phyloP scores from a whole-genome alignment of 371 early-diverging fungal genomes.

The Mucor plumbeus region DNA sequence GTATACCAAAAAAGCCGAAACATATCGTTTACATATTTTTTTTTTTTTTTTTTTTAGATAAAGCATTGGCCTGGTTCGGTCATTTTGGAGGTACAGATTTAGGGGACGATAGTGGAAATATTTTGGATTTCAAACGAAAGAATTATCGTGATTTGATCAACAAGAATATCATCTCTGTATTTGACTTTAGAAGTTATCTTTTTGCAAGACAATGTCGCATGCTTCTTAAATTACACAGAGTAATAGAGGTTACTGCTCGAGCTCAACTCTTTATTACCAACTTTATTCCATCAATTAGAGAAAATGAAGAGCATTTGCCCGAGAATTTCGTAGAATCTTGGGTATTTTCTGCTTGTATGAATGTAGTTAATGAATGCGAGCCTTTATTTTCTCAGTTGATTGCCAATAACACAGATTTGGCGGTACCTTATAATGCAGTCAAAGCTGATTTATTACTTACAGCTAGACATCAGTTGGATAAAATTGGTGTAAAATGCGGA shows the following conservation, averaged over 20 bases:
- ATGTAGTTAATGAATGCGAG: conserved; percentile 79
- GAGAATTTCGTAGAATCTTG: conserved; percentile 77
- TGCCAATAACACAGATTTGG: conserved; percentile 45
- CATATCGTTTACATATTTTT: background rate
- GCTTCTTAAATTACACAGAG: conserved; percentile 69
- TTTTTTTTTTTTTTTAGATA: conserved; percentile 49
- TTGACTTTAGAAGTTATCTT: conserved; percentile 93
- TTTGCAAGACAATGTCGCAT: conserved; percentile 88
- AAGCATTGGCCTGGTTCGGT: conserved; percentile 89
- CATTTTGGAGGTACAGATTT: conserved; percentile 85
- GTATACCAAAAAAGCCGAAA: background rate
- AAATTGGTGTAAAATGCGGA: conserved; percentile 66
- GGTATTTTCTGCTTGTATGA: conserved; percentile 81
- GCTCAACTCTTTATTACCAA: conserved; percentile 76
- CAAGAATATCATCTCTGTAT: conserved; percentile 89
- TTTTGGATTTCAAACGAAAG: conserved; percentile 77
- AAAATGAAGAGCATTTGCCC: conserved; percentile 64
- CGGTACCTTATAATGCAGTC: conserved; percentile 68
- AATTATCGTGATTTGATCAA: conserved; percentile 87
- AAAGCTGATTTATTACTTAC: conserved; percentile 80
- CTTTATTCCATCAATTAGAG: conserved; percentile 74
- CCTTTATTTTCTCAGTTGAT: conserved; percentile 60
- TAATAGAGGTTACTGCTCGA: conserved; percentile 71
- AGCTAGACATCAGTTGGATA: conserved; percentile 79
- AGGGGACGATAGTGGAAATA: conserved; percentile 87